These are phyloP conservation scores for Lenzites betulinus DNA, from an alignment of 768 basidiomycete genomes.

Conservation along the genomic window DNA sequence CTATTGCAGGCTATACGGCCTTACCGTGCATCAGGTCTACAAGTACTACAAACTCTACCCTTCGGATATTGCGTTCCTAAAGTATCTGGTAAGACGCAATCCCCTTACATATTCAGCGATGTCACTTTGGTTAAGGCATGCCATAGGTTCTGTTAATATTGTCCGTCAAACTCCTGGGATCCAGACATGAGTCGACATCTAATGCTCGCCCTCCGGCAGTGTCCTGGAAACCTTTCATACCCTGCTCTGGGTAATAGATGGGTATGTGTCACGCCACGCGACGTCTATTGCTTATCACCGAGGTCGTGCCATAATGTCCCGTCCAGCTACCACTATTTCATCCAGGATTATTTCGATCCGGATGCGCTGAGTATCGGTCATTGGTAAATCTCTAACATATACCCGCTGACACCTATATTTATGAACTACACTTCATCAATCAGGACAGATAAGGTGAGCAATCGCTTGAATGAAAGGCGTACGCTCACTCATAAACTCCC, in stretches of 20 bases:
- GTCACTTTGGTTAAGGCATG: no score
- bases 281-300: no score
- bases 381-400: background rate
- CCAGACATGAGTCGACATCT: background rate
- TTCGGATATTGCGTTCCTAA: background rate
- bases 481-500: no score
- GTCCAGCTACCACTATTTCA: background rate
- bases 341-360: background rate
- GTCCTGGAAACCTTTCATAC: background rate
- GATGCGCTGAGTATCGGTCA: background rate
- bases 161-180: no score
- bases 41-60: background rate
- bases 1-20: background rate
- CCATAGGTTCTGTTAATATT: no score
- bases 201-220: background rate
- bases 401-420: no score
- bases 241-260: background rate
- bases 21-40: background rate
- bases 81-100: background rate
- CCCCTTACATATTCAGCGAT: no score
- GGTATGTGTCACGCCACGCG: background rate
- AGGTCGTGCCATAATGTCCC: background rate
- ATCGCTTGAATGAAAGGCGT: no score
- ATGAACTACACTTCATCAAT: no score
- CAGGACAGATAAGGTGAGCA: no score